Percentiles rank a stretch among this genome's conserved stretches.
Evolutionary conservation across 2,329 filamentous ascomycete genomes (phyloP).

Genomic region (Colletotrichum aenigma): DNA sequence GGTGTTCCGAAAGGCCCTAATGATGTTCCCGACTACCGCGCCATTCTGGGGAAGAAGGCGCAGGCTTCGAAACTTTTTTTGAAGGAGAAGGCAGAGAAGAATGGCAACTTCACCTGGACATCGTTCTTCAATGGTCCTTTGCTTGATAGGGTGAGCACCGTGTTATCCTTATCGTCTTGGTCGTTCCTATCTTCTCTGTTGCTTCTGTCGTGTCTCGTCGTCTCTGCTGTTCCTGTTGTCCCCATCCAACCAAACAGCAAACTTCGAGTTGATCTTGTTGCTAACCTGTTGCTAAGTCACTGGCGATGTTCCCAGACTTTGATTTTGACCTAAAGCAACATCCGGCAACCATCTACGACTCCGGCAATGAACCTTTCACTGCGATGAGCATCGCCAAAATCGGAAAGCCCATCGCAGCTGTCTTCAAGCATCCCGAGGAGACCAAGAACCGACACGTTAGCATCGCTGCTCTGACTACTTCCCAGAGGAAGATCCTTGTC

Average conservation of each 20-base stretch:
- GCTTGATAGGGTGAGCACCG: not conserved
- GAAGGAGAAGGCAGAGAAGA: not conserved
- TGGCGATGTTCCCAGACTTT: not conserved
- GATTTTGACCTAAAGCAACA: not conserved
- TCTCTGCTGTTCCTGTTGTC: not conserved
- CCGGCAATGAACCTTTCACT: not conserved
- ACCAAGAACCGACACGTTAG: not conserved
- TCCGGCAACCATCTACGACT: not conserved
- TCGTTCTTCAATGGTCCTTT: not conserved
- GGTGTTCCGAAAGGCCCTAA: not conserved
- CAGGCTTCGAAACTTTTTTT: fast-evolving
- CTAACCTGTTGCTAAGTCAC: not conserved
- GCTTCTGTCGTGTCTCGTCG: fast-evolving
- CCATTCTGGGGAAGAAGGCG: not conserved
- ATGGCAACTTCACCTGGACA: not conserved
- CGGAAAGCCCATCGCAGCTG: not conserved
- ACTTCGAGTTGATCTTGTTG: fast-evolving
- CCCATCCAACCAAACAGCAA: not conserved
- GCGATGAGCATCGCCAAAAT: not conserved
- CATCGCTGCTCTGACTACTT: not conserved
- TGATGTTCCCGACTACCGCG: not conserved
- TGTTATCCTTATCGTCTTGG: not conserved
- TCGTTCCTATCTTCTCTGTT: not conserved
- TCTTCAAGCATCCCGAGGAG: not conserved
- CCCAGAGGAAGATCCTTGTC: not conserved